Base-by-base conservation (phyloP, 2,329 filamentous ascomycete genomes). In the Diaporthe destruens region DNA sequence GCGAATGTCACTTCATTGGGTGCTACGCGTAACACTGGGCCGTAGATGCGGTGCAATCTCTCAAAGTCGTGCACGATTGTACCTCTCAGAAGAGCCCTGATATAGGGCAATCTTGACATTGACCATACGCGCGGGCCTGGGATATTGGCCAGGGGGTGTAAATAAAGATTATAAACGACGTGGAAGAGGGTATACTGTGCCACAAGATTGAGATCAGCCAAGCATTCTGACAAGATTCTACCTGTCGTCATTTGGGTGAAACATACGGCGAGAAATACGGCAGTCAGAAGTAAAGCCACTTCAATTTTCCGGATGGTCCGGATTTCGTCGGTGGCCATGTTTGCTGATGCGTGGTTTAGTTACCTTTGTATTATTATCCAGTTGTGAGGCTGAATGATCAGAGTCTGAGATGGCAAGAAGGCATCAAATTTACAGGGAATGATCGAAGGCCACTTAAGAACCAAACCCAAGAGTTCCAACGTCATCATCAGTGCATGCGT, bases 21-120 rank as follows among this genome's bases (percentile, higher is more conserved):
- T 20, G 74, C 74, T 20, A 76, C 68, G n/a, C 75, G 73, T 29
- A 76, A 1, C 14, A 75, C 36, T 0, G 73, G 71, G 2, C 75
- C 75, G 65, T 76, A 75, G 9, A 71, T 57, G 14, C 42, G 23
- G 44, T 76, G 75, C 6, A 75, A 49, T 16, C 66, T 72, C 34
- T 75, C 53, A 29, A 75, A 54, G 51, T 76, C 74, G 29, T 74
- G 74, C 39, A 76, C 74, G n/a, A 77, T 74, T 18, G 69, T 73
- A 14, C 76, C 76, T 11, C 25, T 39, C 1, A 76, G n/a, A 8
- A 77, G 69, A 3, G 73, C 54, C 66, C 72, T 51, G 6, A 75
- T 32, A 16, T 73, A 76, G 6, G 71, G 74, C 6, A 77, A 51
- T 14, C 74, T 72, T 9, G 74, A 66, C 2, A 71, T 71, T 11